phyloP scores from a whole-genome alignment of 2,329 filamentous ascomycete genomes.

The Chalara sp. region DNA sequence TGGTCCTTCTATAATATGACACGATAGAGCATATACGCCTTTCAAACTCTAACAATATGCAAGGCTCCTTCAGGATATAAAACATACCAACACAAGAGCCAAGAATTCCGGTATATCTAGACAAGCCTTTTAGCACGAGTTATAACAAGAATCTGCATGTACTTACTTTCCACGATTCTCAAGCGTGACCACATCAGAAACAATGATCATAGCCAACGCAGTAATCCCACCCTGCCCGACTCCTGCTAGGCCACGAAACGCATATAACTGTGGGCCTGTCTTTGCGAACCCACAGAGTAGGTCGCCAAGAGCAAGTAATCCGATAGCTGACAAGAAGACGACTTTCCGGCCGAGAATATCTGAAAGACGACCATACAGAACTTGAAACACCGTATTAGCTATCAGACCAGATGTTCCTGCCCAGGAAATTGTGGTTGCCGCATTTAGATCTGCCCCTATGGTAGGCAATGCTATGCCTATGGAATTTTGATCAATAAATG shows the following conservation, averaged over 20 bases:
- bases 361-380: conserved; percentile 55
- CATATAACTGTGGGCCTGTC: conserved; percentile 51
- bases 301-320: conserved; percentile 47
- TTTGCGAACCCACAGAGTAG: conserved; percentile 51
- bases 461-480: too few relatives aligned
- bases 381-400: conserved; percentile 55
- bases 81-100: too few relatives aligned
- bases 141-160: conserved; percentile 31
- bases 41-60: too few relatives aligned
- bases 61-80: too few relatives aligned
- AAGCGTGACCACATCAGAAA: conserved; percentile 52
- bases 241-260: conserved; percentile 40
- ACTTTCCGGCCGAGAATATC: conserved; percentile 50
- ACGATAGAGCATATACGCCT: too few relatives aligned
- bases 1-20: too few relatives aligned
- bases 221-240: conserved; percentile 55
- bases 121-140: too few relatives aligned
- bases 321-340: conserved; percentile 46
- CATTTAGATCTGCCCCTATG: too few relatives aligned
- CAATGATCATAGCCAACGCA: conserved; percentile 51
- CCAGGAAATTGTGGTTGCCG: too few relatives aligned
- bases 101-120: too few relatives aligned
- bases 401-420: conserved; percentile 37
- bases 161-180: conserved; percentile 40
- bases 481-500: too few relatives aligned